Base-by-base conservation (phyloP, 176 grass and related monocot species). In the Leersia perrieri region DNA sequence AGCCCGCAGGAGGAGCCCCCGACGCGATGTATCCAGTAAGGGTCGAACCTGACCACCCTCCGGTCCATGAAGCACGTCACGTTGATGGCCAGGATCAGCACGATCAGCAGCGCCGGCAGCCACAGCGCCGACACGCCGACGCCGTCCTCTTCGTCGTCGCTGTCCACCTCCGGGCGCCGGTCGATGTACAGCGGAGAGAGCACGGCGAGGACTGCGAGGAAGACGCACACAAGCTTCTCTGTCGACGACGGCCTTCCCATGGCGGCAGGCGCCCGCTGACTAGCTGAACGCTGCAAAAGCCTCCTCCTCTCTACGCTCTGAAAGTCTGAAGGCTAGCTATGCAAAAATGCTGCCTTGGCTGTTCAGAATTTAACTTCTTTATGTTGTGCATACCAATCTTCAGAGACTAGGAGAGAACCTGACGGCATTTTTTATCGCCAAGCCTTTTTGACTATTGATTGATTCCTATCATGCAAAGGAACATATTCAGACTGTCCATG, bases 171-270 rank as follows among this genome's bases (percentile, higher is more conserved):
- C 0, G 76, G 40, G 49, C 70, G 75, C 39, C 96, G 70, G 78
- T 95, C 92, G 27, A 99, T 95, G 87, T 95, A 99, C 74, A 99
- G 68, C 34, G 96, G 96, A 7, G 96, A 99, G 32, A 95, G 67
- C 7, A 99, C 92, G 11, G 96, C 92, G 16, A 99, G 78, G 12
- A 93, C 63, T 3, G 88, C 90, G 62, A 95, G 33, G 41, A 85
- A 75, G 11, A 99, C 73, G 42, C 70, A 88, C 41, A 86, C 83
- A 15, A 99, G 81, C 80, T 82, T 99, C 83, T 86, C 90, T 18
- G 90, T 95, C 12, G 90, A 91, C 23, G 86, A 70, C 33, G 72
- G 76, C 87, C 87, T 89, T 42, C 90, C 81, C 96, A 99, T 95
- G 78, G 29, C 22, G 47, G 18, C 45, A 12, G 10, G 32, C 32